phyloP scores from a whole-genome alignment of 345 rosid genomes.

The Pistacia integerrima region DNA sequence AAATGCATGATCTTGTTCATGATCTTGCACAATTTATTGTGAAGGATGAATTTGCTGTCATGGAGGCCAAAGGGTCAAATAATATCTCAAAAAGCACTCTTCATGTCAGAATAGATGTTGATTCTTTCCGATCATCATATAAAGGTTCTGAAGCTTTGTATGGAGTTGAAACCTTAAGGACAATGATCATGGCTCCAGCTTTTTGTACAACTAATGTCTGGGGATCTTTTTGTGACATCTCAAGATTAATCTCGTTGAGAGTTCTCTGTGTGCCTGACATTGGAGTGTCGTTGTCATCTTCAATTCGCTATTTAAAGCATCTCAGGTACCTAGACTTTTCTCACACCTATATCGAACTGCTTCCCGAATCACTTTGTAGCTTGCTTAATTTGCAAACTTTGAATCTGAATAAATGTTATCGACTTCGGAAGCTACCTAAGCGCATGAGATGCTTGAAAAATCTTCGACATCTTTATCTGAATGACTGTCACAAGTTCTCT shows the following conservation, averaged over 20 bases:
- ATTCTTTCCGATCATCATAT: not conserved
- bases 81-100: not conserved
- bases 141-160: not conserved
- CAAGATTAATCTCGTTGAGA: too few relatives aligned
- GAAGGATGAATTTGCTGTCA: constrained; percentile 1
- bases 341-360: not conserved
- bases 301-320: not conserved
- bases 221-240: not conserved
- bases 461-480: not conserved
- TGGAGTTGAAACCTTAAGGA: not conserved
- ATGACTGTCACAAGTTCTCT: too few relatives aligned
- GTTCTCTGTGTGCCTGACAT: too few relatives aligned
- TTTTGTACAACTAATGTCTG: too few relatives aligned
- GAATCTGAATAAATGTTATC: not conserved
- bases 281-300: too few relatives aligned
- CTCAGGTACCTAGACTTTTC: constrained; percentile 14
- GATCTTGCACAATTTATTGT: constrained; percentile 18
- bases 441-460: constrained; percentile 4
- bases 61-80: not conserved
- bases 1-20: constrained; percentile 22
- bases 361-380: constrained; percentile 6
- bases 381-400: constrained; percentile 15
- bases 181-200: not conserved
- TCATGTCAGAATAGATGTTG: not conserved
- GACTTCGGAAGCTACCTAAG: constrained; percentile 5